phyloP scores from a whole-genome alignment of 2,329 filamentous ascomycete genomes.

The Nakataea oryzae region DNA sequence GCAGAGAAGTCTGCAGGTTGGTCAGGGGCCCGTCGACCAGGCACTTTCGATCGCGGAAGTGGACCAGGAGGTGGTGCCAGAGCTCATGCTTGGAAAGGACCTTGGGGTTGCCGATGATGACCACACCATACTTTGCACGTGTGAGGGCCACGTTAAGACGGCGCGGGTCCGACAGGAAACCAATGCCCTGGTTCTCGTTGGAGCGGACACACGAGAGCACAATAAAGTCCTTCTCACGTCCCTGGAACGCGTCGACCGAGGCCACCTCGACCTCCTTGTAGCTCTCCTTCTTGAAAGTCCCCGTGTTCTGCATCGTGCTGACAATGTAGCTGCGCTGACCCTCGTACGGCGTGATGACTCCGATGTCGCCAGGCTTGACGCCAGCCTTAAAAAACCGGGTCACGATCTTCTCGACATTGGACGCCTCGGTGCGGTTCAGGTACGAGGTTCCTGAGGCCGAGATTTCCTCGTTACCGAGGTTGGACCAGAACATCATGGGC shows the following conservation, averaged over 20 bases:
- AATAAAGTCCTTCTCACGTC: constrained; percentile 98
- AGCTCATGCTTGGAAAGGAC: constrained; percentile 95
- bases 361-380: constrained; percentile 86
- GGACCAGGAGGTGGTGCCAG: constrained; percentile 88
- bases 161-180: constrained; percentile 94
- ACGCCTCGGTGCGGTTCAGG: constrained; percentile 91
- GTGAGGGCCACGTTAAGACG: constrained; percentile 96
- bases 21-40: constrained; percentile 90
- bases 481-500: constrained; percentile 99
- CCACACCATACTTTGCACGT: constrained; percentile 90
- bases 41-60: constrained; percentile 96
- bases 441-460: constrained; percentile 97
- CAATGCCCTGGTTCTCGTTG: constrained; percentile 97
- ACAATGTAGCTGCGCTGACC: constrained; percentile 97
- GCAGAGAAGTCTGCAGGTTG: constrained; percentile 88
- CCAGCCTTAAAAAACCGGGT: constrained; percentile 98
- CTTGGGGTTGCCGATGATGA: constrained; percentile 96
- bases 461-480: constrained; percentile 94
- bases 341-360: constrained; percentile 97
- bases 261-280: constrained; percentile 99
- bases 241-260: constrained; percentile 97
- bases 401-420: constrained; percentile 97
- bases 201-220: constrained; percentile 95
- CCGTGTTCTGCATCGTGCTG: constrained; percentile 97
- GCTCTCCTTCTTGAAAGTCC: constrained; percentile 94